A percentile compares a stretch with the other conserved stretches of the same genome.
These are phyloP conservation scores for Leucaena leucocephala DNA, from an alignment of 306 rosid genomes.

Conservation along the genomic window DNA sequence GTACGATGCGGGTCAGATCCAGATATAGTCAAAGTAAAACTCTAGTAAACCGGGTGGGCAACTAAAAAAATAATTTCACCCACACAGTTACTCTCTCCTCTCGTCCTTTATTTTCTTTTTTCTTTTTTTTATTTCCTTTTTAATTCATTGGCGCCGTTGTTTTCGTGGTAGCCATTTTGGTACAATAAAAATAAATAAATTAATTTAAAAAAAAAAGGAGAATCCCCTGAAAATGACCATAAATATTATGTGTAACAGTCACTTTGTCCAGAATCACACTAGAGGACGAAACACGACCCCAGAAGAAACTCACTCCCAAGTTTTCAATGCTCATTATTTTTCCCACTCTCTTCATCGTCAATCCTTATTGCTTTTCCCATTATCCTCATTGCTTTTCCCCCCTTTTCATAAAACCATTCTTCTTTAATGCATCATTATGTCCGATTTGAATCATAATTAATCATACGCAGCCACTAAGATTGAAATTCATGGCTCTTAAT, in stretches of 20 bases:
- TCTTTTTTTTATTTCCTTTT: no score
- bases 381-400: constrained; percentile 40
- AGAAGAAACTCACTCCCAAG: constrained; percentile 7
- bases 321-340: not conserved
- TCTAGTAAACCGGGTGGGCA: no score
- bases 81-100: no score
- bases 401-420: constrained; percentile 45
- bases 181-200: not conserved
- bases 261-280: not conserved
- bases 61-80: no score
- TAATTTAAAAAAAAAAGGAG: not conserved
- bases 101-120: no score
- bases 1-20: no score
- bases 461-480: constrained; percentile 51
- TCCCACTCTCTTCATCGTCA: constrained; percentile 31
- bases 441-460: constrained; percentile 47
- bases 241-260: not conserved
- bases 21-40: no score
- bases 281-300: not conserved
- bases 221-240: constrained; percentile 13
- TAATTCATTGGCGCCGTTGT: no score
- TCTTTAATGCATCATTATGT: constrained; percentile 52
- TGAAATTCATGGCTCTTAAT: constrained; percentile 50
- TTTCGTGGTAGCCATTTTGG: not conserved
- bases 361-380: constrained; percentile 41